These are phyloP conservation scores for Aspergillus baeticus DNA, from an alignment of 495 filamentous ascomycete genomes.

Conservation along the genomic window DNA sequence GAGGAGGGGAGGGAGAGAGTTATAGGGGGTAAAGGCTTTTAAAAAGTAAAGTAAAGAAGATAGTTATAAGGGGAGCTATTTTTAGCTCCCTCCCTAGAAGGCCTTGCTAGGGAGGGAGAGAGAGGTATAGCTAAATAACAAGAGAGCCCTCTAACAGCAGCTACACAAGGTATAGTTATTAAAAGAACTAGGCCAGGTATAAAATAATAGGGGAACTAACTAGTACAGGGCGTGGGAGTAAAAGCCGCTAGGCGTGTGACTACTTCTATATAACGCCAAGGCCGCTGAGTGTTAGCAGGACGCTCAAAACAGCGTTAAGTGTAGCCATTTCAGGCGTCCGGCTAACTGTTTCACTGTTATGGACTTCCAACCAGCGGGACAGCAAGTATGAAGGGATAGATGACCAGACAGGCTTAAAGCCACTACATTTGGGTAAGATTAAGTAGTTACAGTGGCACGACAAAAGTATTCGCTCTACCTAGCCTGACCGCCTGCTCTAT, in stretches of 20 bases:
- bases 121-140: neutral
- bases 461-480: too few species aligned
- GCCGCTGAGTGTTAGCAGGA: slow-evolving; percentile 9
- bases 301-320: slow-evolving; percentile 14
- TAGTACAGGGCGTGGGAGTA: neutral
- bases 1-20: neutral
- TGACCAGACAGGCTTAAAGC: too few species aligned
- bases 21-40: neutral
- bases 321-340: slow-evolving; percentile 10
- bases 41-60: neutral
- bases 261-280: slow-evolving; percentile 8
- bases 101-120: too few species aligned
- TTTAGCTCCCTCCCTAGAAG: neutral
- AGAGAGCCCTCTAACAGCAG: slow-evolving; percentile 4
- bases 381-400: too few species aligned
- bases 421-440: too few species aligned
- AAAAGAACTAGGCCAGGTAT: too few species aligned
- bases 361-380: too few species aligned
- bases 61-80: slow-evolving; percentile 2
- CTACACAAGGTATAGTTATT: too few species aligned
- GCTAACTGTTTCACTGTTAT: slow-evolving; percentile 16
- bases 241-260: neutral
- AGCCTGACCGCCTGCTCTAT: too few species aligned
- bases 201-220: too few species aligned
- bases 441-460: too few species aligned